A percentile compares a stretch with the other conserved stretches of the same genome.
These are phyloP conservation scores for Talaromyces sp. DNA, from an alignment of 2,329 filamentous ascomycete species.

Conservation along the genomic window DNA sequence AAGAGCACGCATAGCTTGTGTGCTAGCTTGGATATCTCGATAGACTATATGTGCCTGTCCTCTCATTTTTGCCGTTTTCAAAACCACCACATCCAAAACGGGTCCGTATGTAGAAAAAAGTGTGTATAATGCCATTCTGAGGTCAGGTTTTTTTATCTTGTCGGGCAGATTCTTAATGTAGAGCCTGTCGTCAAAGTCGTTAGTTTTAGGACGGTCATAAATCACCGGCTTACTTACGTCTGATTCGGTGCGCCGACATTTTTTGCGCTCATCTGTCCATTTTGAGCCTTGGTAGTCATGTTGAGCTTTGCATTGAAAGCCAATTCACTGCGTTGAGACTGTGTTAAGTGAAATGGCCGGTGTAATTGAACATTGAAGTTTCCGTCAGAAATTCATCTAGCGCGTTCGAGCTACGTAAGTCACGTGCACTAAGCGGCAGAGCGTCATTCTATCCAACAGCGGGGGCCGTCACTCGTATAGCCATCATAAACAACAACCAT, in stretches of 20 bases:
- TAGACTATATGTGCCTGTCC: conserved; percentile 94
- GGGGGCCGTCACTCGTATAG: conserved; percentile 11
- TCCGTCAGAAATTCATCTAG: conserved; percentile 8
- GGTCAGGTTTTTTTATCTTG: conserved; percentile 83
- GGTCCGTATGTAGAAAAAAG: conserved; percentile 92
- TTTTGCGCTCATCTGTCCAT: conserved; percentile 36
- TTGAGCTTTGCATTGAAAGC: background rate
- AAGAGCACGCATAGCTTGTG: conserved; percentile 84
- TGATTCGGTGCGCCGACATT: conserved; percentile 65
- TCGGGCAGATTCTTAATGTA: conserved; percentile 87
- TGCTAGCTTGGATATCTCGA: conserved; percentile 83
- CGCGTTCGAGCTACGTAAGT: conserved; percentile 4
- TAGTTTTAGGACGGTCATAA: background rate
- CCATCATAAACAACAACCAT: conserved; percentile 13
- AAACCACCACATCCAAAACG: conserved; percentile 83
- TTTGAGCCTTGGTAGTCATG: conserved; percentile 41
- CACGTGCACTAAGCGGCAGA: conserved; percentile 1
- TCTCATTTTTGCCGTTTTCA: conserved; percentile 89
- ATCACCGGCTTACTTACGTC: conserved; percentile 54
- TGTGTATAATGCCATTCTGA: conserved; percentile 84
- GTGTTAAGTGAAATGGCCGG: background rate
- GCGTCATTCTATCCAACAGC: conserved; percentile 1
- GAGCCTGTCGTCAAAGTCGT: conserved; percentile 53
- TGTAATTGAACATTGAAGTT: background rate
- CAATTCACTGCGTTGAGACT: background rate